Conservation (phyloP, 1,284 basidiomycete species). For the Testicularia cyperi region DNA sequence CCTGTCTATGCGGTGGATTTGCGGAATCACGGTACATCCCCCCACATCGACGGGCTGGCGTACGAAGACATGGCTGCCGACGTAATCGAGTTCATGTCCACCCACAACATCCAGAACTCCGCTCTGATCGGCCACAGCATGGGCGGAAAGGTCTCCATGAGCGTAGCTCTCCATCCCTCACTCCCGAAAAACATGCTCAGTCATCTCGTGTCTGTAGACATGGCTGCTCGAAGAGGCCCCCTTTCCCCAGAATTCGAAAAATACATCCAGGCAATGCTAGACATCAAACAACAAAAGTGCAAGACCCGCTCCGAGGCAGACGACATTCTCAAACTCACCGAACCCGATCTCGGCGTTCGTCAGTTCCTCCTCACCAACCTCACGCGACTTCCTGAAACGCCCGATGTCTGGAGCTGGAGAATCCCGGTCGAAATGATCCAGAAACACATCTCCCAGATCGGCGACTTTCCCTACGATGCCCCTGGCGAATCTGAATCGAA, state of each 20-base stretch:
- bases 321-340: constrained; percentile 68
- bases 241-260: constrained; percentile 67
- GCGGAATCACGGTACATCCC: constrained; percentile 78
- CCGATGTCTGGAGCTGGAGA: constrained; percentile 66
- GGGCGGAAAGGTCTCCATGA: constrained; percentile 86
- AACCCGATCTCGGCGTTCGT: constrained; percentile 69
- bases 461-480: constrained; percentile 69
- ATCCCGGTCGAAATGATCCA: constrained; percentile 72
- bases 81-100: constrained; percentile 65
- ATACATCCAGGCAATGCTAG: constrained; percentile 73
- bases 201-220: constrained; percentile 76
- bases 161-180: constrained; percentile 69
- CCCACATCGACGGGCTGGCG: constrained; percentile 71
- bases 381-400: constrained; percentile 58
- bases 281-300: constrained; percentile 67
- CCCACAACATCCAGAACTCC: constrained; percentile 64
- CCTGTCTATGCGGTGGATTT: constrained; percentile 79
- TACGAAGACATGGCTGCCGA: constrained; percentile 73
- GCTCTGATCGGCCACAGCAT: constrained; percentile 81
- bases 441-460: constrained; percentile 69
- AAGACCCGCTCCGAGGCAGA: constrained; percentile 70
- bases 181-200: constrained; percentile 62
- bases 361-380: constrained; percentile 84
- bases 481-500: constrained; percentile 63
- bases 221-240: constrained; percentile 70